Percentiles rank a stretch among this genome's conserved stretches.
phyloP scores from a whole-genome alignment of 2,329 filamentous ascomycete genomes.

The Aureobasidium melanogenum region DNA sequence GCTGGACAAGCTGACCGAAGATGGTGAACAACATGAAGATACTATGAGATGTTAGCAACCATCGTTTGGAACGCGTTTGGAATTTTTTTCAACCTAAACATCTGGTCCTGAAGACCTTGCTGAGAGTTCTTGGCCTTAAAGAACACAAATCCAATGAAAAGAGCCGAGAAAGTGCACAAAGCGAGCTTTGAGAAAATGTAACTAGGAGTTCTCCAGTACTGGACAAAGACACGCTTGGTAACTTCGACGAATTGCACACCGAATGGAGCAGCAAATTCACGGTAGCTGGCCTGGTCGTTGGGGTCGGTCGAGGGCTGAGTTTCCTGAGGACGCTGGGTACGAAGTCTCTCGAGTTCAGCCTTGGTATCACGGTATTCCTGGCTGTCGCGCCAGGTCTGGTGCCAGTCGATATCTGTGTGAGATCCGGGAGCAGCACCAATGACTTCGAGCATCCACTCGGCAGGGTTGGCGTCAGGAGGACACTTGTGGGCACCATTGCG shows the following conservation, averaged over 20 bases:
- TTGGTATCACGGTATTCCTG: slow-evolving; percentile 34
- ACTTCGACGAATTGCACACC: slow-evolving; percentile 57
- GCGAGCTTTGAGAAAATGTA: slow-evolving; percentile 80
- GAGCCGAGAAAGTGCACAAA: slow-evolving; percentile 55
- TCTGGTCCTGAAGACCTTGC: slow-evolving; percentile 75
- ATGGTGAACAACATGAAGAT: slow-evolving; percentile 76
- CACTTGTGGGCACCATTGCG: slow-evolving; percentile 58
- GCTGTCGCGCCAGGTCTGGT: slow-evolving; percentile 37
- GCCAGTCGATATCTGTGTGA: slow-evolving; percentile 42
- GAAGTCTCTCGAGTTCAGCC: slow-evolving; percentile 38
- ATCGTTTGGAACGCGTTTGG: too few relatives aligned
- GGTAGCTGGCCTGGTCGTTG: slow-evolving; percentile 36
- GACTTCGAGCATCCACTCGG: slow-evolving; percentile 66
- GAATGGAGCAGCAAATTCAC: slow-evolving; percentile 76
- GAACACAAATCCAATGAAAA: slow-evolving; percentile 76
- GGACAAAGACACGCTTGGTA: slow-evolving; percentile 68
- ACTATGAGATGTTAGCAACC: too few relatives aligned
- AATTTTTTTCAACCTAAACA: too few relatives aligned
- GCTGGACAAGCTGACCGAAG: slow-evolving; percentile 67
- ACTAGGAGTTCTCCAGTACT: slow-evolving; percentile 83
- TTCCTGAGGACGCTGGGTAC: slow-evolving; percentile 31
- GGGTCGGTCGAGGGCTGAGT: slow-evolving; percentile 15
- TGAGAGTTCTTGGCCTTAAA: slow-evolving; percentile 61
- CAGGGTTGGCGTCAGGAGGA: slow-evolving; percentile 63
- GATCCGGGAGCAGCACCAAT: slow-evolving; percentile 45